These are phyloP conservation scores for Hypoxylon sp. DNA, from an alignment of 2,329 filamentous ascomycete species.

Conservation along the genomic window DNA sequence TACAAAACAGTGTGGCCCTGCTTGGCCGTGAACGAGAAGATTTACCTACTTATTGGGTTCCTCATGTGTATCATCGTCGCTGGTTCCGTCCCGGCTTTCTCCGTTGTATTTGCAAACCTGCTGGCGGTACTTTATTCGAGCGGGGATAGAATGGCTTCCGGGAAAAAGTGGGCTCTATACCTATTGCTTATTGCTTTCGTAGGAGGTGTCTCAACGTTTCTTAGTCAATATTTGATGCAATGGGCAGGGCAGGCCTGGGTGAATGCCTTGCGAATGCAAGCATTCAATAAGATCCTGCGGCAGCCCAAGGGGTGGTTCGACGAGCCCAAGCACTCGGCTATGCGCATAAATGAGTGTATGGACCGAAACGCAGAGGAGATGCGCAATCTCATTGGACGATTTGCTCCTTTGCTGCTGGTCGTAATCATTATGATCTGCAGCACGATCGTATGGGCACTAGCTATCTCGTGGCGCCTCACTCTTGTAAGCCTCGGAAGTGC, in stretches of 20 bases:
- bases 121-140: constrained; percentile 77
- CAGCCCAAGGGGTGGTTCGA: constrained; percentile 89
- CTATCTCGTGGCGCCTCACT: constrained; percentile 84
- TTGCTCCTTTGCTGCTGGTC: constrained; percentile 78
- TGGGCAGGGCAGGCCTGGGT: constrained; percentile 82
- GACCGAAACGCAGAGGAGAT: constrained; percentile 91
- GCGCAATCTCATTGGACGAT: constrained; percentile 84
- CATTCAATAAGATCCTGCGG: constrained; percentile 77
- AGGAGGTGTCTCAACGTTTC: constrained; percentile 76
- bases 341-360: constrained; percentile 77
- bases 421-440: constrained; percentile 76
- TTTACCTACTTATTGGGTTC: constrained; percentile 72
- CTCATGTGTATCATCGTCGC: constrained; percentile 75
- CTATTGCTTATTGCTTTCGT: constrained; percentile 77
- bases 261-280: constrained; percentile 76
- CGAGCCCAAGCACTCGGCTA: constrained; percentile 73
- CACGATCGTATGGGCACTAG: constrained; percentile 81
- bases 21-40: constrained; percentile 66
- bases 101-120: constrained; percentile 81
- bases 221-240: constrained; percentile 80
- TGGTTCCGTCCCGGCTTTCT: constrained; percentile 79
- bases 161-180: constrained; percentile 77
- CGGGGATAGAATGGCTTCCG: constrained; percentile 63
- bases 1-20: constrained; percentile 79
- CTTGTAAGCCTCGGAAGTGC: constrained; percentile 79